Conservation (phyloP, 1,284 basidiomycete genomes). For the Marasmius oreades region DNA sequence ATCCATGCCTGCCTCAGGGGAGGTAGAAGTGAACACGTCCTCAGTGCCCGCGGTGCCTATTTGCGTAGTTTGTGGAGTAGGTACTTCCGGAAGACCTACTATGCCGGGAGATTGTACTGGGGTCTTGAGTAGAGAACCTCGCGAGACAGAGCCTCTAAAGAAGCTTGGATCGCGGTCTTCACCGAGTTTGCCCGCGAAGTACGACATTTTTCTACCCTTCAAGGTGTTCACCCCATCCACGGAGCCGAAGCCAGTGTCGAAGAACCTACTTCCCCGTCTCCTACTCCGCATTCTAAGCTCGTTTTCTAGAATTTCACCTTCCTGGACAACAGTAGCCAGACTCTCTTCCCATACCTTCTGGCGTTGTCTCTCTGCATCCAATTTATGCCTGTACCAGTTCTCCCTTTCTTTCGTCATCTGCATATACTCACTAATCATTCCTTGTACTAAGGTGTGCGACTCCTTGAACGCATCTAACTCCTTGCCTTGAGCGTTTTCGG, state of each 20-base stretch:
- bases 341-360: slow-evolving; percentile 92
- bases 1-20: slow-evolving; percentile 36
- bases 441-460: slow-evolving; percentile 56
- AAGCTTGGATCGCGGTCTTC: neutral
- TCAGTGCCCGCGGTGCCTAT: slow-evolving; percentile 4
- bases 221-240: slow-evolving; percentile 10
- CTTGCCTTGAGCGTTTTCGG: slow-evolving; percentile 31
- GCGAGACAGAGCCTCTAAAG: neutral
- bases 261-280: slow-evolving; percentile 51
- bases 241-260: slow-evolving; percentile 28
- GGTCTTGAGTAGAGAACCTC: neutral
- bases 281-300: slow-evolving; percentile 68
- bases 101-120: slow-evolving; percentile 2
- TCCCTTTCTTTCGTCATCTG: slow-evolving; percentile 81
- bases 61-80: neutral
- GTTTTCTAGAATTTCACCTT: slow-evolving; percentile 83
- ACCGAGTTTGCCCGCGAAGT: slow-evolving; percentile 4
- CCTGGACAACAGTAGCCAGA: slow-evolving; percentile 79
- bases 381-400: slow-evolving; percentile 65
- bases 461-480: slow-evolving; percentile 63
- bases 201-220: slow-evolving; percentile 26
- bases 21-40: slow-evolving; percentile 11
- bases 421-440: slow-evolving; percentile 67
- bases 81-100: slow-evolving; percentile 3
- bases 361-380: slow-evolving; percentile 70